phyloP scores from a whole-genome alignment of 305 asterid genomes.

The Fraxinus sp. region DNA sequence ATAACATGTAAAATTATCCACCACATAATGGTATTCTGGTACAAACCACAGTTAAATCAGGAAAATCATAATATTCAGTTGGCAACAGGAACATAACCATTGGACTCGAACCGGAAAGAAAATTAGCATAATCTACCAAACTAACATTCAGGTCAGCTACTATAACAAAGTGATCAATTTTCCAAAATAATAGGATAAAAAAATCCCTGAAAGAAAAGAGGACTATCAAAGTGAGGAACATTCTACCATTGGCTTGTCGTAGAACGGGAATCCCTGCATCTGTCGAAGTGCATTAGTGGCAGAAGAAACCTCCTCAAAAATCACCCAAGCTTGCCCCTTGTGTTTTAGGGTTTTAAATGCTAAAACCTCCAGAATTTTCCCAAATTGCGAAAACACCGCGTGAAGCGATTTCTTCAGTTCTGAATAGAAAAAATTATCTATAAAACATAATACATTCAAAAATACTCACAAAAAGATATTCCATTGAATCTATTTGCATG shows the following conservation, averaged over 20 bases:
- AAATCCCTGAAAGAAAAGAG: not conserved
- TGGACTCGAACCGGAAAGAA: not conserved
- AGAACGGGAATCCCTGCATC: conserved; percentile 97
- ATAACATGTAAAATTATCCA: not conserved
- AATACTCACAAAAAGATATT: not conserved
- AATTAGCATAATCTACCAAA: not conserved
- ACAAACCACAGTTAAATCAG: not conserved
- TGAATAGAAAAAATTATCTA: conserved; percentile 22
- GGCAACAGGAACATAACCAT: not conserved
- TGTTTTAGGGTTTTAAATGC: conserved; percentile 99
- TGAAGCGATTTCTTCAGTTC: conserved; percentile 87
- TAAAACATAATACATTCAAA: not conserved
- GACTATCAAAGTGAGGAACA: not conserved
- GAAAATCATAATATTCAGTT: not conserved
- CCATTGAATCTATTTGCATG: not conserved
- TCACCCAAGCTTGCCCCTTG: conserved; percentile 98
- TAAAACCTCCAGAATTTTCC: conserved; percentile 85
- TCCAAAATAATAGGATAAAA: not conserved
- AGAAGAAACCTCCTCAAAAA: conserved; percentile 78
- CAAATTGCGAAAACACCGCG: conserved; percentile 96
- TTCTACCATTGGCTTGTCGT: conserved; percentile 87
- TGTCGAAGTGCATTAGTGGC: conserved; percentile 82
- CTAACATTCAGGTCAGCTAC: not conserved
- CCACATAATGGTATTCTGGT: not conserved
- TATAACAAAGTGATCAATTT: not conserved